Conservation (phyloP, 768 basidiomycete species). For the Pleurotus giganteus region DNA sequence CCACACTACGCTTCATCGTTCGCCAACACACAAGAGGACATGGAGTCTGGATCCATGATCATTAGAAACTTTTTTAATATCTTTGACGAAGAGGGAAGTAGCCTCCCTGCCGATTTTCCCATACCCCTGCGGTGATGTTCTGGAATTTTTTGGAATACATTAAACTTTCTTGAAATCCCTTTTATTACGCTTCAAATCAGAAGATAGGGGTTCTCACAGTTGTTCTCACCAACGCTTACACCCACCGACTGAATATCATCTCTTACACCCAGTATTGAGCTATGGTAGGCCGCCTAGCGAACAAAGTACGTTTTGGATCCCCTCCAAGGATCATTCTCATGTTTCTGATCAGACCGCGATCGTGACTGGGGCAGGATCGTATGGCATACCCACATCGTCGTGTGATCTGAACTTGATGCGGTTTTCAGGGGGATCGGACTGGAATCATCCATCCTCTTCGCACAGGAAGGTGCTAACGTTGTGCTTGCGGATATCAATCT, state of each 20-base stretch:
- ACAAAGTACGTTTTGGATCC: conserved; percentile 46
- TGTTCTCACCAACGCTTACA: conserved; percentile 14
- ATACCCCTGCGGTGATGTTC: conserved; percentile 4
- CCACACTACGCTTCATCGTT: background rate
- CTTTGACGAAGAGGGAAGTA: conserved; percentile 36
- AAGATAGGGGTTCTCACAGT: conserved; percentile 6
- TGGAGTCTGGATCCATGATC: conserved; percentile 33
- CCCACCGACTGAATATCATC: conserved; percentile 10
- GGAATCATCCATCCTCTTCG: conserved; percentile 94
- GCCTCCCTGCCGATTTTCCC: conserved; percentile 35
- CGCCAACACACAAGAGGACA: background rate
- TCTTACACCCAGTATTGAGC: conserved; percentile 13
- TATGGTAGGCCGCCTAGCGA: conserved; percentile 67
- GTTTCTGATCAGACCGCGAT: conserved; percentile 57
- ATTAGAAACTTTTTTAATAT: conserved; percentile 43
- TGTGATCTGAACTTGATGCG: conserved; percentile 17
- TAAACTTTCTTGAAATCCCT: background rate
- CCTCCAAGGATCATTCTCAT: conserved; percentile 8
- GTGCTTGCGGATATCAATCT: conserved; percentile 87
- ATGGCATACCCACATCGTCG: conserved; percentile 29
- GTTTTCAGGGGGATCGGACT: conserved; percentile 86
- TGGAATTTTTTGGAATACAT: background rate
- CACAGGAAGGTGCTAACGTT: conserved; percentile 90
- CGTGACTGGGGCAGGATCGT: conserved; percentile 90
- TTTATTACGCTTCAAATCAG: background rate